Percentiles rank a stretch among this genome's conserved stretches.
Evolutionary conservation across 441 rosid genomes (phyloP).

Genomic region (Populus trichocarpa): DNA sequence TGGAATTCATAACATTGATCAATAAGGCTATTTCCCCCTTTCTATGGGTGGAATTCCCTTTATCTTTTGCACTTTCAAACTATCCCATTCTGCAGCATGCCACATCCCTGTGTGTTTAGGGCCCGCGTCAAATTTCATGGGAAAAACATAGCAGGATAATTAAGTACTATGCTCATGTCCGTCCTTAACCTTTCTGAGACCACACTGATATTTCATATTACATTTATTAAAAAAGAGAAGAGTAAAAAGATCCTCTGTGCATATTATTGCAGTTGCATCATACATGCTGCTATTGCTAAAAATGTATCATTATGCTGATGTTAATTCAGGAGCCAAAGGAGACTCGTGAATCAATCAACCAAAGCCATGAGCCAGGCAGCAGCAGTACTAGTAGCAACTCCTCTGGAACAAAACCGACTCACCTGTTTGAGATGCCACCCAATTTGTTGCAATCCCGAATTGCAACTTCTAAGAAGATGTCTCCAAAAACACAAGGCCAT

Average conservation of each 20-base stretch:
- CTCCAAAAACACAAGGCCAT: slow-evolving; percentile 17
- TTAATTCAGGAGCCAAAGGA: slow-evolving; percentile 32
- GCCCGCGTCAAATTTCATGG: background rate
- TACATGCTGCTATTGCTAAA: no score
- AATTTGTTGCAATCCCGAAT: slow-evolving; percentile 14
- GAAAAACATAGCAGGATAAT: background rate
- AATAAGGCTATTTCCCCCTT: background rate
- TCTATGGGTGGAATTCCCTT: background rate
- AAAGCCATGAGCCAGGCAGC: slow-evolving; percentile 30
- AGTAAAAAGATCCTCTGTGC: background rate
- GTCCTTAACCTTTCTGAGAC: background rate
- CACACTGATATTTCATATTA: background rate
- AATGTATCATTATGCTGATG: background rate
- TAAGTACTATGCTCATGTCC: no score
- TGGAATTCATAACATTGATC: background rate
- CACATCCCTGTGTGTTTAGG: background rate
- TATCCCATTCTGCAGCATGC: background rate
- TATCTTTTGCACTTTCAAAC: background rate
- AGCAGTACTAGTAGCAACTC: slow-evolving; percentile 34
- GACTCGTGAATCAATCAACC: background rate
- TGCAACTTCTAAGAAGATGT: slow-evolving; percentile 17
- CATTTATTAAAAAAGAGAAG: background rate
- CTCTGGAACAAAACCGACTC: slow-evolving; percentile 27
- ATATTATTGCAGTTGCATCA: background rate
- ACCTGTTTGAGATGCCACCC: slow-evolving; percentile 18